Evolutionary conservation across 257 asterid genomes (phyloP).

Genomic region (Salvia rosmarinus): DNA sequence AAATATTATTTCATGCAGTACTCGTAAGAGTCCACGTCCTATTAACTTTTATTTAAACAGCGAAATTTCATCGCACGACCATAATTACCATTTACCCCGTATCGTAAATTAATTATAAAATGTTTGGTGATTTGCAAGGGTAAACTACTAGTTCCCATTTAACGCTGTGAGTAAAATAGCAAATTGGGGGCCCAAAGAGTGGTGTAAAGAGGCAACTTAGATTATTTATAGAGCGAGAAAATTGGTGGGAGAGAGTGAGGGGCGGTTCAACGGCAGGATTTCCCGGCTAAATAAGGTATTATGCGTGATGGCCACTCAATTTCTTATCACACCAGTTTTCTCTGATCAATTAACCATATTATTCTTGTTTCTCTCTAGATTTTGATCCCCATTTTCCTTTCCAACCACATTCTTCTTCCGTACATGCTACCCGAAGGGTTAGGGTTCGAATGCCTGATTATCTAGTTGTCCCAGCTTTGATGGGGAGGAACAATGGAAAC

Average conservation of each 20-base stretch:
- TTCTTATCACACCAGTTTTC: slow-evolving; percentile 33
- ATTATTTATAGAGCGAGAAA: slow-evolving; percentile 38
- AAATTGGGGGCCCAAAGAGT: slow-evolving; percentile 14
- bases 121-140: too few relatives aligned
- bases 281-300: slow-evolving; percentile 46
- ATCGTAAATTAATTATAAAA: too few relatives aligned
- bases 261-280: slow-evolving; percentile 55
- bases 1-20: too few relatives aligned
- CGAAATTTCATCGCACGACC: too few relatives aligned
- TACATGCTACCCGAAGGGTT: slow-evolving; percentile 30
- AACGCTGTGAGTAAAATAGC: too few relatives aligned
- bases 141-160: too few relatives aligned
- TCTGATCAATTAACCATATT: slow-evolving; percentile 33
- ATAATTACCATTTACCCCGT: too few relatives aligned
- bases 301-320: slow-evolving; percentile 40
- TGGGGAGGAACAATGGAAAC: slow-evolving; percentile 35
- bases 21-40: too few relatives aligned
- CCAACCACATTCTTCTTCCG: slow-evolving; percentile 36
- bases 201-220: slow-evolving; percentile 10
- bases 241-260: slow-evolving; percentile 28
- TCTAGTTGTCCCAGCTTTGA: slow-evolving; percentile 28
- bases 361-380: slow-evolving; percentile 35
- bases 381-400: slow-evolving; percentile 32
- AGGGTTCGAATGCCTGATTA: slow-evolving; percentile 36
- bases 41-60: too few relatives aligned